Evolutionary conservation across 108 stramenopile species (phyloP), one percentile per base, ranked within the genome.

Genomic region (Nitzschia palea): DNA sequence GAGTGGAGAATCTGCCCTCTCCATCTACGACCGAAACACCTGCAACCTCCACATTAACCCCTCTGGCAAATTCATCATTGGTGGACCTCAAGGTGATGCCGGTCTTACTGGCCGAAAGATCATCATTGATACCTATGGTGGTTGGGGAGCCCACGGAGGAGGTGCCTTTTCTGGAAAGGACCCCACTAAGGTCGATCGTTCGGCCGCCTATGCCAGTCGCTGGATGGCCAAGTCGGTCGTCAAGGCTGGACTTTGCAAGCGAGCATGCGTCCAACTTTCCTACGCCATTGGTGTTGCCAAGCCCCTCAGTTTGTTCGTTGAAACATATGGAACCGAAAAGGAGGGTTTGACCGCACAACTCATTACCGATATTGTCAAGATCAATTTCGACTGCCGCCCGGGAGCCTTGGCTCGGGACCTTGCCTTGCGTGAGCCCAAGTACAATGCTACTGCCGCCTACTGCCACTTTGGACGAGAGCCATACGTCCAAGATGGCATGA

Each of bases 121-220:
- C 61, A 97, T 98, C 83, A 97, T 97, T 76, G 97, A 98, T 77
- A 98, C 96, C 67, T 98, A 98, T 80, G 97, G 97, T 54, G 97
- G 97, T 68, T 98, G 97, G 97, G 97, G 96, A 50, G 95, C 97
- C 42, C 97, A 98, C 74, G 97, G 97, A 64, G 97, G 97, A 44
- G 97, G 97, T 55, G 96, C 97, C 60, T 97, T 97, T 86, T 96
- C 95, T 36, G 97, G 97, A 57, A 98, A 98, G 87, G 97, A 97
- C 77, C 91, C 95, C 55, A 97, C 96, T 85, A 98, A 97, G 90
- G 92, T 98, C 60, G 96, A 97, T 73, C 87, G 97, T 57, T 93
- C 93, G 25, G 97, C 96, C 40, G 95, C 96, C 67, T 98, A 97
- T 74, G 97, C 97, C 56, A 93, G 91, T 43, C 94, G 96, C 67